Base-by-base conservation (phyloP, 2,329 filamentous ascomycete species). In the Fusarium decemcellulare region DNA sequence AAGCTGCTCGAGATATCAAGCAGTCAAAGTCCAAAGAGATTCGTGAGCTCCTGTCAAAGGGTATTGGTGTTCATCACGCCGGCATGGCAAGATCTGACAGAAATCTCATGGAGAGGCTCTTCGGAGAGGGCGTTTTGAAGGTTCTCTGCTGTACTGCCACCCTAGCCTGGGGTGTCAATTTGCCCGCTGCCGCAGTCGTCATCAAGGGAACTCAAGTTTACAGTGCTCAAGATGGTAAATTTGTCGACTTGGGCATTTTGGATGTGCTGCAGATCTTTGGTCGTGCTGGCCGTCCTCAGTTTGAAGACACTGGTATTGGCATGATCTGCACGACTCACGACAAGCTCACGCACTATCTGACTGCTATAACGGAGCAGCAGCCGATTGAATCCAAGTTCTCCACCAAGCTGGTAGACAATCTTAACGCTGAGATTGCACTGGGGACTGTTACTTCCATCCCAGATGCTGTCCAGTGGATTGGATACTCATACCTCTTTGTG, bases 121-220 rank as follows among this genome's bases (percentile, higher is more conserved):
- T 99, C 73, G 89, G 87, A 5, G 92, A 97, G 71, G 97, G 96
- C 29, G 91, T 98, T n/a, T 88, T 98, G 73, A 97, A 96, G 79
- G 95, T 99, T 1, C 91, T 99, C 23, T 98, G 95, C 85, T 99
- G 97, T 89, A 99, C 96, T 3, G 96, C 96, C 11, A 99, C 96
- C 1, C 86, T 99, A 29, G 96, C 96, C 1, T 99, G 96, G 96
- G 96, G 96, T 90, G 95, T 99, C 77, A 99, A 99, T 80, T 88
- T 99, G 80, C 96, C 96, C 1, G 96, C 96, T 36, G 96, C 96
- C 0, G 97, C 96, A 0, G 96, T 99, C 53, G 88, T 99, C 56
- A 99, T 99, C 86, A 99, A 99, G 79, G 96, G 96, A 15, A 99
- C 96, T 0, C 95, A 98, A 76, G 89, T 99, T 0, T 99, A 99